Evolutionary conservation across 345 rosid genomes (phyloP), one percentile per base, ranked within the genome.

Genomic region (Populus deltoides): DNA sequence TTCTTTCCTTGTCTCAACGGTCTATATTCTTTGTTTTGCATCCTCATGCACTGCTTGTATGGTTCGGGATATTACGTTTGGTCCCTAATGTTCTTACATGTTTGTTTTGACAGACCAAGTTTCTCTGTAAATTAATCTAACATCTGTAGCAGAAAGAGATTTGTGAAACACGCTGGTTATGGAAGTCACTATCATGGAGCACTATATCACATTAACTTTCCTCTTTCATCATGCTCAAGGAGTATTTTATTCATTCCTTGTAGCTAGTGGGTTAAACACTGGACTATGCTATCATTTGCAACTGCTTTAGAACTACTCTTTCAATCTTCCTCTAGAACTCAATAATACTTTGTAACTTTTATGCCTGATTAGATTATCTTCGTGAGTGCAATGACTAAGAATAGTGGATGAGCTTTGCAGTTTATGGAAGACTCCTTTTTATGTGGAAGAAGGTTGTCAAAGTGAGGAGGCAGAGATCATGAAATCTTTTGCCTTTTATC

Each of bases 161-260:
- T 16, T 45, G 17, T 31, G n/a, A 27, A n/a, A 45, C 25, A 29
- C 10, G 9, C 17, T 35, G 18, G 36, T n/a, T 66, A 51, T 75
- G 72, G 36, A 24, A 61, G 49, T 75, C 78, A 33, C 72, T 67
- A 35, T 75, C 72, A 49, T 67, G 51, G 47, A 75, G 77, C 71
- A 75, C 70, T 61, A 45, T 15, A 6, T 38, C 67, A 57, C 38
- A 0, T 22, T 57, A 9, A n/a, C 59, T 38, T 61, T 33, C 76
- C 49, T 62, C 61, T 17, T 63, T 63, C 69, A 29, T 47, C 69
- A 29, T 47, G 70, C 13, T 18, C 43, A 18, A 51, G 71, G 70
- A 75, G 33, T 75, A 65, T 43, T 63, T 75, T 75, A 75, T 20
- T 62, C 18, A 36, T 3, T 47, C 72, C 18, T 13, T 25, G 8